phyloP scores from a whole-genome alignment of 1,139 yeast genomes.

The Geotrichum candidum region DNA sequence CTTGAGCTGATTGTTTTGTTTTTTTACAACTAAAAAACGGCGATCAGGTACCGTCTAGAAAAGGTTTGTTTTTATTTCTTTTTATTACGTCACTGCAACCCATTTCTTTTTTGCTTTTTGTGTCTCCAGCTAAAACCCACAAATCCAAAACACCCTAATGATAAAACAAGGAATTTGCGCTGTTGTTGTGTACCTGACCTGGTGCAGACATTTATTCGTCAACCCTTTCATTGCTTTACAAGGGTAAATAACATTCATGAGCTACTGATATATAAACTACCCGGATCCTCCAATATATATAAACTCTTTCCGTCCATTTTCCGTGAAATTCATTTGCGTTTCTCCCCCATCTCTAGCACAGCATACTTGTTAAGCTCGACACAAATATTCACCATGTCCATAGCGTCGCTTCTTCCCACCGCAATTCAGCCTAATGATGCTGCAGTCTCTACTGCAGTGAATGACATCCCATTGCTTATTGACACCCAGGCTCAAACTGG shows the following conservation, averaged over 20 bases:
- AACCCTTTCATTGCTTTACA: not conserved
- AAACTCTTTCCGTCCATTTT: not conserved
- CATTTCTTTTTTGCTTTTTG: not conserved
- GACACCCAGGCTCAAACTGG: conserved; percentile 5
- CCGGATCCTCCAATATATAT: not conserved
- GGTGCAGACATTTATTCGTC: not conserved
- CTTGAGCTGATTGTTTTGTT: not conserved
- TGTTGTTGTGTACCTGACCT: not conserved
- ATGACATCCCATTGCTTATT: conserved; percentile 12
- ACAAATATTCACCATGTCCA: not conserved
- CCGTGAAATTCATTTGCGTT: not conserved
- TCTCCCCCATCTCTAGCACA: not conserved
- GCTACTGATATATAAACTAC: not conserved
- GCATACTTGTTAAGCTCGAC: not conserved
- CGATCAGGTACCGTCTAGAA: not conserved
- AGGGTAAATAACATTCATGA: not conserved
- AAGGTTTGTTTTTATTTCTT: not conserved
- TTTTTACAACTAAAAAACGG: not conserved
- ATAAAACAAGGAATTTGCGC: not conserved
- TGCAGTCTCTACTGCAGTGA: not conserved
- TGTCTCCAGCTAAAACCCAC: not conserved
- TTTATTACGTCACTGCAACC: not conserved
- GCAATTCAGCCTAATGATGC: conserved; percentile 13
- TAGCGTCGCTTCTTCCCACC: not conserved
- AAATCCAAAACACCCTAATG: not conserved